phyloP scores from a whole-genome alignment of 2,329 filamentous ascomycete genomes.

The Sclerotinia nivalis region DNA sequence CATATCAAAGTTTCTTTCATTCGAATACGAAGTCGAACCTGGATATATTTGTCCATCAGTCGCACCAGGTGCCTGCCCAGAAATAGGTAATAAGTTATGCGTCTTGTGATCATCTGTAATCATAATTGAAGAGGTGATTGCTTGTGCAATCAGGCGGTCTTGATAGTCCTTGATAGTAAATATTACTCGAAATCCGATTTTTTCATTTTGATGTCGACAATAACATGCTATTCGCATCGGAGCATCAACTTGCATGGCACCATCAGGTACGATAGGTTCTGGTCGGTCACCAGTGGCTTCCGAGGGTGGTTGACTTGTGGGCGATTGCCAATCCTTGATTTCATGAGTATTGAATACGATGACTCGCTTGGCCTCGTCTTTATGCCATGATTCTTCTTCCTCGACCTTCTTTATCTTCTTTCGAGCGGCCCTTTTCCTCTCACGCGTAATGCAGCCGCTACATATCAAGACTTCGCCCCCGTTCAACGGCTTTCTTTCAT shows the following conservation, averaged over 20 bases:
- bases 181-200: conserved; percentile 87
- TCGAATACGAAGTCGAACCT: conserved; percentile 46
- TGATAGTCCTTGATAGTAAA: conserved; percentile 87
- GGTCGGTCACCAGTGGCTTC: conserved; percentile 49
- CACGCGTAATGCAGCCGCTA: conserved; percentile 83
- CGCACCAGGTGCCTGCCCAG: conserved; percentile 38
- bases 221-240: conserved; percentile 98
- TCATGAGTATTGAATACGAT: conserved; percentile 92
- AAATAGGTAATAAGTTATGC: conserved; percentile 51
- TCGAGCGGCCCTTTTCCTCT: conserved; percentile 84
- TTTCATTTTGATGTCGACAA: conserved; percentile 92
- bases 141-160: conserved; percentile 77
- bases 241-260: conserved; percentile 75
- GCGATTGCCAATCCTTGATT: conserved; percentile 77
- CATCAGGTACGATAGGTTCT: conserved; percentile 52
- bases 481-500: conserved; percentile 70
- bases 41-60: conserved; percentile 44
- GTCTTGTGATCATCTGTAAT: conserved; percentile 99
- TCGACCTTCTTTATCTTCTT: conserved; percentile 94
- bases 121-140: conserved; percentile 85
- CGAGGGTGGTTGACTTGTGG: conserved; percentile 52
- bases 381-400: conserved; percentile 84
- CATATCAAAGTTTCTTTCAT: conserved; percentile 37
- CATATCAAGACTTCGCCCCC: conserved; percentile 96
- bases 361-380: conserved; percentile 76